Evolutionary conservation across 2,329 filamentous ascomycete species (phyloP), one percentile per base, ranked within the genome.

Genomic region (Diaporthe destruens): DNA sequence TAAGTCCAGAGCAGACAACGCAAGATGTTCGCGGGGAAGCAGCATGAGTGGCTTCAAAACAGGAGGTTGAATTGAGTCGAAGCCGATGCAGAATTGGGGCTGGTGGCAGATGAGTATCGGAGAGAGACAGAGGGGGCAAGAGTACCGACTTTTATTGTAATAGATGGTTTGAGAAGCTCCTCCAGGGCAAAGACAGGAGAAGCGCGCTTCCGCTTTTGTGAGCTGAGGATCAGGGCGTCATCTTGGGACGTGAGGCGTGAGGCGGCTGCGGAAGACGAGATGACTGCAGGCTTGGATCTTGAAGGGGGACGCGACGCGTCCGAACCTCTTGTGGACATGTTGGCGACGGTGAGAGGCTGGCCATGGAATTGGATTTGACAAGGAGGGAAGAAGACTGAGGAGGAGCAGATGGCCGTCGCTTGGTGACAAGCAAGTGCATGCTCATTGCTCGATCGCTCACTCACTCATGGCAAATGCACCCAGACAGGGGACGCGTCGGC

Each of bases 1-100:
- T 51, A 90, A 84, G 77, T 93, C 91, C 72, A 93, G 86, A 75
- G 80, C 88, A 1, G 90, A 89, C n/a, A 93, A 82, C 7, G 88
- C 84, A 6, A 93, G 84, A 73, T 87, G 82, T 76, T 90, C 85
- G 76, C 92, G 88, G 36, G 89, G 87, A 5, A 93, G 81, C 34
- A 93, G 82, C 85, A 92, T 89, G 66, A 92, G 79, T 3, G 90
- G 90, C 65, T 89, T 86, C 66, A 92, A 82, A 32, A 85, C 85
- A 72, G 87, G 86, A 65, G 89, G 87, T 76, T 87, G 88, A 32
- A 51, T 54, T n/a, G 72, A 59, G n/a, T 11, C n/a, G 7, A 51
- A 61, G 42, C 59, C 59, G 14, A 72, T 66, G 32, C 47, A 67
- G 59, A 74, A 72, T 57, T 74, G 71, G 55, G 73, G 73, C 73